Percentiles rank a stretch among this genome's conserved stretches.
Conservation (phyloP, 2,329 filamentous ascomycete genomes). For the Alternaria arborescens region DNA sequence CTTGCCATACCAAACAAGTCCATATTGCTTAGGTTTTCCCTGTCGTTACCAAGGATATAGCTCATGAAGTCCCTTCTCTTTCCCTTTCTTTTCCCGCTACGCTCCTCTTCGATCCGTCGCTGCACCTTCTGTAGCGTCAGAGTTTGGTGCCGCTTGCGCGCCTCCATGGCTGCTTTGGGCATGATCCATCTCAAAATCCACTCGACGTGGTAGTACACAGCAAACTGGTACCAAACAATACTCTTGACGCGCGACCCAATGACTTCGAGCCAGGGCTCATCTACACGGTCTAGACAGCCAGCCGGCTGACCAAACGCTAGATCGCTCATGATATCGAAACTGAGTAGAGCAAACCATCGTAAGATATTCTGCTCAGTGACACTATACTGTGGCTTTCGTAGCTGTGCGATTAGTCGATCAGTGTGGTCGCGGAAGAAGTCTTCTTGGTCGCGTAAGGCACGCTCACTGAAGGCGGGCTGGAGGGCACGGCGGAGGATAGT, state of each 20-base stretch:
- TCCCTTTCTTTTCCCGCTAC: neutral
- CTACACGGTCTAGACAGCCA: conserved; percentile 6
- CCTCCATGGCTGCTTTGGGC: conserved; percentile 10
- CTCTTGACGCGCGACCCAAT: conserved; percentile 3
- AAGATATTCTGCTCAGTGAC: conserved; percentile 1
- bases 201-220: conserved; percentile 5
- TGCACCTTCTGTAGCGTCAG: conserved; percentile 6
- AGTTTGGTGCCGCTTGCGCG: conserved; percentile 8
- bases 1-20: conserved; percentile 8
- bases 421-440: conserved; percentile 8
- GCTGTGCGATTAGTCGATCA: neutral
- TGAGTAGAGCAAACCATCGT: conserved; percentile 6
- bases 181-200: conserved; percentile 2
- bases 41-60: conserved; percentile 10
- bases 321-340: conserved; percentile 11
- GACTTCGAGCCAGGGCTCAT: conserved; percentile 6
- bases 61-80: conserved; percentile 6
- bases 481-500: neutral
- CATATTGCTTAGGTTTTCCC: conserved; percentile 1
- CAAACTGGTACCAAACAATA: conserved; percentile 10
- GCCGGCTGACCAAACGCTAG: conserved; percentile 6
- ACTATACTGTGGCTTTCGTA: conserved; percentile 3
- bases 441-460: conserved; percentile 9
- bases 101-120: conserved; percentile 6
- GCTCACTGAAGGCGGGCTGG: conserved; percentile 7